Evolutionary conservation across 139 green algal genomes (phyloP), one percentile per base, ranked within the genome.

Genomic region (Chlamydomonas asymmetrica): DNA sequence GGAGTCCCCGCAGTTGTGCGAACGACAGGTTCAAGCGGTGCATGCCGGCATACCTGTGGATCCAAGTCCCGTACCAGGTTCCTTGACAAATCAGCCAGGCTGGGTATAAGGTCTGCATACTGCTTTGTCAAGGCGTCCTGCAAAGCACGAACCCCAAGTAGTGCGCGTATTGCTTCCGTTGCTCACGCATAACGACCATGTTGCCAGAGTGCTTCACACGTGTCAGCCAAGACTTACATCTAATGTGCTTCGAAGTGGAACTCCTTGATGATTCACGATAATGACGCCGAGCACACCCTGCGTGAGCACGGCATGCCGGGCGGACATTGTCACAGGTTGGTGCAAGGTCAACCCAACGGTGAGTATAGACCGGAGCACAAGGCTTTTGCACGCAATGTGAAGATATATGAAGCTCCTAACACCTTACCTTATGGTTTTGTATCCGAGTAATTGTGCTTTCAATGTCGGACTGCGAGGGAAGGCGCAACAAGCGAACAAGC

Each of bases 1-100:
- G n/a, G n/a, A n/a, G n/a, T n/a, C n/a, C n/a, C n/a, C n/a, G n/a
- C n/a, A n/a, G n/a, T n/a, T n/a, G n/a, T n/a, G n/a, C n/a, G n/a
- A n/a, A n/a, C n/a, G n/a, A n/a, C n/a, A n/a, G n/a, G n/a, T n/a
- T n/a, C n/a, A n/a, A n/a, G n/a, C n/a, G n/a, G 31, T 49, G 29
- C 35, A 25, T 3, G 27, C 13, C 39, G 27, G n/a, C 71, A 16
- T 59, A 91, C 88, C 88, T 91, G 80, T 32, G 89, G 89, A 63
- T 93, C 89, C 3, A 92, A 59, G 68, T 96, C 92, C 6, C 92
- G 72, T 22, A 97, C 91, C 32, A 92, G 71, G 59, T 85, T 91
- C 0, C 88, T 56, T 45, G 89, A 89, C 48, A 95, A 78, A 27
- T 74, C 73, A 68, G 88, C 84, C 0, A 97, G 77, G 57, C 86